These are phyloP conservation scores for Yamadazyma dendronema DNA, from an alignment of 1,139 yeast genomes.

Conservation along the genomic window DNA sequence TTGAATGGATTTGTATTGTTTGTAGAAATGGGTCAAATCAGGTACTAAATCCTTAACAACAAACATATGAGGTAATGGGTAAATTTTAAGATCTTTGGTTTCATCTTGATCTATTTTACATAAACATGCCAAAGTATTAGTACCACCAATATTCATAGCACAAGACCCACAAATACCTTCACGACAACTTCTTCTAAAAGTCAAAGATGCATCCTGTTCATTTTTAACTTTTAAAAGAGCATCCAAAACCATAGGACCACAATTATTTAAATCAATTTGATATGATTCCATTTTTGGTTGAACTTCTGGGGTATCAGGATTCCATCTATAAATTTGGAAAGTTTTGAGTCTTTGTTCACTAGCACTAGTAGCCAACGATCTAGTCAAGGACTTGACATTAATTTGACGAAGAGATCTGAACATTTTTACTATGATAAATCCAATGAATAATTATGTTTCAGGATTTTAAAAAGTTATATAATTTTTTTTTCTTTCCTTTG, in stretches of 20 bases:
- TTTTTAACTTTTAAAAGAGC: constrained; percentile 92
- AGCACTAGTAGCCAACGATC: constrained; percentile 43
- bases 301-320: constrained; percentile 93
- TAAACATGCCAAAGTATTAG: constrained; percentile 93
- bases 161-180: constrained; percentile 99
- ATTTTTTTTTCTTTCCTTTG: constrained; percentile 2
- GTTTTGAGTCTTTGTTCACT: constrained; percentile 63
- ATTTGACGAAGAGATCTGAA: constrained; percentile 10
- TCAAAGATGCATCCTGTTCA: constrained; percentile 93
- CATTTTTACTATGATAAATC: constrained; percentile 3
- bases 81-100: constrained; percentile 76
- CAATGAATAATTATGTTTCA: neutral
- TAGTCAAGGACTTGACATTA: constrained; percentile 11
- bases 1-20: constrained; percentile 97
- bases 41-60: constrained; percentile 97
- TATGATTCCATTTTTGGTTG: constrained; percentile 87
- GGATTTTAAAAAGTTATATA: constrained; percentile 2
- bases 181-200: constrained; percentile 98
- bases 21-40: constrained; percentile 94
- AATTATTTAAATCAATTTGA: constrained; percentile 79
- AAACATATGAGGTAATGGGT: constrained; percentile 98
- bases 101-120: constrained; percentile 87
- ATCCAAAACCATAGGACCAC: constrained; percentile 98
- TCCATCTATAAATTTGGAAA: constrained; percentile 96
- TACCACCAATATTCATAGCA: constrained; percentile 99